Conservation (phyloP, 495 filamentous ascomycete species). For the Evansstolkia leycettana region DNA sequence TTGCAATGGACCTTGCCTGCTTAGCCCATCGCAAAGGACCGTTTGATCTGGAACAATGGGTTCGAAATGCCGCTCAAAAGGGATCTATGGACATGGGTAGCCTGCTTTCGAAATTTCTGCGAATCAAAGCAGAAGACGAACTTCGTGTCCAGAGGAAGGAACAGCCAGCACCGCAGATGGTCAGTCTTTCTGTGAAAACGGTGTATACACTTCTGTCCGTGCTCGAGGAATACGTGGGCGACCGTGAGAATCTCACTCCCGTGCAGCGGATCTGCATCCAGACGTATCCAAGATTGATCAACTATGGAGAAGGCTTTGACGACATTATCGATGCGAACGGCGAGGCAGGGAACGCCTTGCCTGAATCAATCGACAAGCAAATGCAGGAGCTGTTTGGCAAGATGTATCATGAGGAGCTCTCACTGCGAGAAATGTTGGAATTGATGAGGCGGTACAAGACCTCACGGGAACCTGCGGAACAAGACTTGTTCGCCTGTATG, state of each 20-base stretch:
- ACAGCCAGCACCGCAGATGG: conserved; percentile 45
- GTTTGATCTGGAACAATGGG: conserved; percentile 76
- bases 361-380: conserved; percentile 63
- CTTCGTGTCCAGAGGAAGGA: conserved; percentile 53
- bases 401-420: conserved; percentile 84
- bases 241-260: conserved; percentile 42
- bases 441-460: conserved; percentile 73
- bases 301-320: conserved; percentile 85
- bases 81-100: conserved; percentile 46
- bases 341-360: conserved; percentile 61
- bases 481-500: conserved; percentile 97
- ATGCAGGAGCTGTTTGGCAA: conserved; percentile 97
- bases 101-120: conserved; percentile 59
- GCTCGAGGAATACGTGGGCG: conserved; percentile 52
- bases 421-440: conserved; percentile 68
- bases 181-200: conserved; percentile 70
- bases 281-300: conserved; percentile 89
- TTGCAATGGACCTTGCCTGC: conserved; percentile 81
- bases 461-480: conserved; percentile 68
- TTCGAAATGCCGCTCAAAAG: conserved; percentile 49
- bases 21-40: conserved; percentile 72
- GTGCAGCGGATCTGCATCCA: conserved; percentile 83
- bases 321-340: conserved; percentile 82
- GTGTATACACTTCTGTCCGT: conserved; percentile 71
- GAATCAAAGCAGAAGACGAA: conserved; percentile 75